These are phyloP conservation scores for Backusella parvicylindrica DNA, from an alignment of 192 early-diverging fungal species.

Conservation along the genomic window DNA sequence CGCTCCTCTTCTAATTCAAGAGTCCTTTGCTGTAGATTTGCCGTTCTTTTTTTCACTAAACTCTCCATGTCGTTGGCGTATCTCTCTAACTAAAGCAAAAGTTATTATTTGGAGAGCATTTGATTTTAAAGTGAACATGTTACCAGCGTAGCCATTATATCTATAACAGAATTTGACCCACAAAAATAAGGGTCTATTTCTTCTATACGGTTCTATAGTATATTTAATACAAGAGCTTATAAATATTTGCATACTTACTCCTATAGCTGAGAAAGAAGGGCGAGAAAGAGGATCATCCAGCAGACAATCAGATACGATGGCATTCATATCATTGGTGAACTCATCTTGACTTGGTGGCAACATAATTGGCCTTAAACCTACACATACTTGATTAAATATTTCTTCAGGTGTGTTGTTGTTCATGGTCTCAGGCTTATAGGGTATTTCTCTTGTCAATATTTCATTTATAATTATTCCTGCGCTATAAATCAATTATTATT, in stretches of 20 bases:
- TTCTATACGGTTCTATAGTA: conserved; percentile 9
- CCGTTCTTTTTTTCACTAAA: conserved; percentile 35
- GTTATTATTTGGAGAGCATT: not conserved
- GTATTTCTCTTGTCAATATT: conserved; percentile 37
- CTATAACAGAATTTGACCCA: conserved; percentile 11
- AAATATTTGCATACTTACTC: not conserved
- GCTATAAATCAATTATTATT: conserved; percentile 19
- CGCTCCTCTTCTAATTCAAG: conserved; percentile 41
- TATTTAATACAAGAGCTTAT: not conserved
- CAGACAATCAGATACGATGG: not conserved
- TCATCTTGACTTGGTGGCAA: not conserved
- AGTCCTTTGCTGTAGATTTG: conserved; percentile 39
- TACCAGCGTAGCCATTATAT: conserved; percentile 41
- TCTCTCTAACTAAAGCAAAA: conserved; percentile 32
- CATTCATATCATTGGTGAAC: conserved; percentile 4
- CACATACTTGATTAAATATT: not conserved
- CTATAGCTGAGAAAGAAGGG: conserved; percentile 2
- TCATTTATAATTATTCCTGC: conserved; percentile 47
- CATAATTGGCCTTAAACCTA: not conserved
- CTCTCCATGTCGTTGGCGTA: conserved; percentile 48
- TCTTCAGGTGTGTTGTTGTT: not conserved
- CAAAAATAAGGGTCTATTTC: conserved; percentile 1
- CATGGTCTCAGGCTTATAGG: conserved; percentile 27
- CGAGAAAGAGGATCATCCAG: not conserved
- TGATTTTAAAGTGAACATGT: not conserved